Evolutionary conservation across 257 asterid species (phyloP).

Genomic region (Salvia splendens): DNA sequence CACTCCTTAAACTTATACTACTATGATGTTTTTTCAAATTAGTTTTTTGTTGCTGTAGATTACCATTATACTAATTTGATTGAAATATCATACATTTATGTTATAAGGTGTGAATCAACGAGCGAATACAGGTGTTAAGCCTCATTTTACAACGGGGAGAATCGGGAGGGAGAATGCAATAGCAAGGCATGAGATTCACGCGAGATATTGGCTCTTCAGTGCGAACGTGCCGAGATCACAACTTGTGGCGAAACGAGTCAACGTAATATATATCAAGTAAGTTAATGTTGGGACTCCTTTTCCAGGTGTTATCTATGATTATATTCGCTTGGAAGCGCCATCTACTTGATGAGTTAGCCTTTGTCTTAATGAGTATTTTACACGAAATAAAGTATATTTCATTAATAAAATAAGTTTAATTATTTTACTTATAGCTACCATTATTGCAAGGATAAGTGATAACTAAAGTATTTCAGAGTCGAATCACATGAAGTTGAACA

Average conservation of each 20-base stretch:
- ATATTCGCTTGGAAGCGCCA: conserved; percentile 62
- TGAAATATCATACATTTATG: background rate
- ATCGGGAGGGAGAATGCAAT: conserved; percentile 66
- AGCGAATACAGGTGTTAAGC: conserved; percentile 7
- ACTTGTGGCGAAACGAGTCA: conserved; percentile 42
- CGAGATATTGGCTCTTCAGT: conserved; percentile 43
- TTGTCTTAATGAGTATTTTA: too few species aligned
- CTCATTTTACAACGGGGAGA: conserved; percentile 41
- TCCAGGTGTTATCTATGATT: conserved; percentile 61
- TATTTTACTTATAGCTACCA: too few species aligned
- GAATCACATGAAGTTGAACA: too few species aligned
- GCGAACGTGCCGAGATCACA: conserved; percentile 35
- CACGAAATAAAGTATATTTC: too few species aligned
- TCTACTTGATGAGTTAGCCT: background rate
- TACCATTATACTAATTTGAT: too few species aligned
- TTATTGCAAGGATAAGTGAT: too few species aligned
- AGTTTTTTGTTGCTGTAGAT: too few species aligned
- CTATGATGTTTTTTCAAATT: too few species aligned
- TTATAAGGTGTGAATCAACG: conserved; percentile 52
- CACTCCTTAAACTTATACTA: background rate
- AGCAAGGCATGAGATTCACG: conserved; percentile 77
- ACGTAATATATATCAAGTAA: conserved; percentile 48
- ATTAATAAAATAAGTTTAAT: too few species aligned
- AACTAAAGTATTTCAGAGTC: too few species aligned
- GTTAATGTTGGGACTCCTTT: conserved; percentile 38